phyloP scores from a whole-genome alignment of 306 rosid genomes.

The Fragaria vesca region DNA sequence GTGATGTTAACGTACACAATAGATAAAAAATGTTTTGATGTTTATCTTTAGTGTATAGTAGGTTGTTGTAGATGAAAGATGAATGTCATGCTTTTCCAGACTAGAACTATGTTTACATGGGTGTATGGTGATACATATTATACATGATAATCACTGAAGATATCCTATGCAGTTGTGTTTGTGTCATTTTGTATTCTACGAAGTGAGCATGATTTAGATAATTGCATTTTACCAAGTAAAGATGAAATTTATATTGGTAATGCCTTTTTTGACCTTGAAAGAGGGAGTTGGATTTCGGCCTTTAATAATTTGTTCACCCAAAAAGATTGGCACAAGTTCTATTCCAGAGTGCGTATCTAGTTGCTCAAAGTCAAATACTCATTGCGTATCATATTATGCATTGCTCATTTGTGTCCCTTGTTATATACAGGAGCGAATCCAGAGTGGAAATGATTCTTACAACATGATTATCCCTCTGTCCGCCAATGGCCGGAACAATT shows the following conservation, averaged over 20 bases:
- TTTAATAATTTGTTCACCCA: background rate
- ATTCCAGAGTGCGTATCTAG: background rate
- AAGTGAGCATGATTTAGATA: background rate
- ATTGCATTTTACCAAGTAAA: background rate
- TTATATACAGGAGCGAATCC: background rate
- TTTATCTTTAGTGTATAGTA: background rate
- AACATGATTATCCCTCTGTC: background rate
- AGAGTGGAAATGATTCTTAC: constrained; percentile 8
- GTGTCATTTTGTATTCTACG: background rate
- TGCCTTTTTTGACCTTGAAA: background rate
- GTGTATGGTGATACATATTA: background rate
- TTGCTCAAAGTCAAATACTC: background rate
- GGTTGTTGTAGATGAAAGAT: background rate
- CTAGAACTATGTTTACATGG: background rate
- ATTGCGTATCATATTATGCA: background rate
- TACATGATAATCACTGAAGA: background rate
- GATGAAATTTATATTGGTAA: background rate
- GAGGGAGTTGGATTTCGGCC: background rate
- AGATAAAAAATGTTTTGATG: background rate
- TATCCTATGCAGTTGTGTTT: background rate
- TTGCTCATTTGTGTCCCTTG: background rate
- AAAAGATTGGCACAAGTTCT: background rate
- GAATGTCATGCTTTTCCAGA: background rate
- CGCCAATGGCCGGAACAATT: constrained; percentile 18
- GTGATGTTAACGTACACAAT: background rate